Evolutionary conservation across 2,329 filamentous ascomycete genomes (phyloP).

Genomic region (Aspergillus sp.): DNA sequence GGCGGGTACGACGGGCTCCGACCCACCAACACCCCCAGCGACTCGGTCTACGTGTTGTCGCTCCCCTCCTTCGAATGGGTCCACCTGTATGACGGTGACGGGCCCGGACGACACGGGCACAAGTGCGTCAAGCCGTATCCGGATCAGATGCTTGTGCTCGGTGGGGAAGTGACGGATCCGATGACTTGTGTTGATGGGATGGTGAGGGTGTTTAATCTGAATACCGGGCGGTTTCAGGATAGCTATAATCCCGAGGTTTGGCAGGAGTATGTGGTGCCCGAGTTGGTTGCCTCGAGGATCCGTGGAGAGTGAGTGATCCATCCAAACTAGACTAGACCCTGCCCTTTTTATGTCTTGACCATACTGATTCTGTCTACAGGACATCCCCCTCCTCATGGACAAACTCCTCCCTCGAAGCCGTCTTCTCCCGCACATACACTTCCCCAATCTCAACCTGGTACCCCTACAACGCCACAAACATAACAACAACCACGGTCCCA

Average conservation of each 20-base stretch:
- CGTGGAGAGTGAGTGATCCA: slow-evolving; percentile 11
- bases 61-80: slow-evolving; percentile 54
- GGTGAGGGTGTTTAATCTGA: slow-evolving; percentile 21
- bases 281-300: slow-evolving; percentile 13
- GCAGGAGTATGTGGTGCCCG: slow-evolving; percentile 18
- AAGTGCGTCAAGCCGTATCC: slow-evolving; percentile 52
- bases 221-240: slow-evolving; percentile 18
- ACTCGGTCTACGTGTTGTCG: slow-evolving; percentile 53
- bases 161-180: slow-evolving; percentile 31
- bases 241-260: slow-evolving; percentile 16
- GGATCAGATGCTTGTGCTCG: slow-evolving; percentile 49
- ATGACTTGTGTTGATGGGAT: slow-evolving; percentile 8
- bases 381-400: slow-evolving; percentile 16
- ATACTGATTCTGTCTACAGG: no score
- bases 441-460: slow-evolving; percentile 15
- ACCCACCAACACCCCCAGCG: slow-evolving; percentile 36
- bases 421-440: slow-evolving; percentile 16
- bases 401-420: slow-evolving; percentile 9
- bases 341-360: no score
- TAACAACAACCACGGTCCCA: slow-evolving; percentile 6
- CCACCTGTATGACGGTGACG: slow-evolving; percentile 36
- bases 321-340: no score
- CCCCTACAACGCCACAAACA: slow-evolving; percentile 49
- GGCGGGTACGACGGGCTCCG: slow-evolving; percentile 49
- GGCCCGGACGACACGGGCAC: slow-evolving; percentile 32